A percentile compares a stretch with the other conserved stretches of the same genome.
Conservation (phyloP, 2,329 filamentous ascomycete genomes). For the Fusarium phyllophilum region DNA sequence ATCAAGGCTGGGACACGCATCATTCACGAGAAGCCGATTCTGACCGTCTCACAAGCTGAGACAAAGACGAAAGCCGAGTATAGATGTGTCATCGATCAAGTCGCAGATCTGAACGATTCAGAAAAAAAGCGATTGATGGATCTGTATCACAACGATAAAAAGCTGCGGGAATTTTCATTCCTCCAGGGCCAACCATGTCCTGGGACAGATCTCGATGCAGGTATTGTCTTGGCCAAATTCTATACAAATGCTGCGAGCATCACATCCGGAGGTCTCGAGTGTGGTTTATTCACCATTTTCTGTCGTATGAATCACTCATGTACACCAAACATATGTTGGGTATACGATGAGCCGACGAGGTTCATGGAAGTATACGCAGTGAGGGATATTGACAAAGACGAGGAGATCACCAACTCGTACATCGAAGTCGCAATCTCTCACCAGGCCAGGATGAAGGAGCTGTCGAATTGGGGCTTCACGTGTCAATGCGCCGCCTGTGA, state of each 20-base stretch:
- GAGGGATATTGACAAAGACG: not conserved
- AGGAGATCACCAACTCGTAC: slow-evolving; percentile 22
- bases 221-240: slow-evolving; percentile 14
- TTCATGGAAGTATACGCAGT: slow-evolving; percentile 19
- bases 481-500: not conserved
- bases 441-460: not conserved
- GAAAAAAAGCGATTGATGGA: not conserved
- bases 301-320: slow-evolving; percentile 26
- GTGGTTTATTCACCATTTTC: slow-evolving; percentile 9
- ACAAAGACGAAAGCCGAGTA: not conserved
- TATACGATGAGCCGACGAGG: not conserved
- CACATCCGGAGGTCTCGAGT: not conserved
- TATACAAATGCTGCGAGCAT: slow-evolving; percentile 24
- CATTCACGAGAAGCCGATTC: slow-evolving; percentile 1
- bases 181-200: slow-evolving; percentile 1
- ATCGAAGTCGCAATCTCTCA: not conserved
- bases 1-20: slow-evolving; percentile 16
- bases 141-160: slow-evolving; percentile 12
- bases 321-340: slow-evolving; percentile 18
- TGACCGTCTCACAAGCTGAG: slow-evolving; percentile 6
- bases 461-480: slow-evolving; percentile 7
- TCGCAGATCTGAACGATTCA: not conserved
- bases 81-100: slow-evolving; percentile 11
- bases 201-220: not conserved
- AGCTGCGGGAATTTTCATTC: slow-evolving; percentile 15